A percentile compares a stretch with the other conserved stretches of the same genome.
These are phyloP conservation scores for Filobasidium wieringae DNA, from an alignment of 768 basidiomycete genomes.

Conservation along the genomic window DNA sequence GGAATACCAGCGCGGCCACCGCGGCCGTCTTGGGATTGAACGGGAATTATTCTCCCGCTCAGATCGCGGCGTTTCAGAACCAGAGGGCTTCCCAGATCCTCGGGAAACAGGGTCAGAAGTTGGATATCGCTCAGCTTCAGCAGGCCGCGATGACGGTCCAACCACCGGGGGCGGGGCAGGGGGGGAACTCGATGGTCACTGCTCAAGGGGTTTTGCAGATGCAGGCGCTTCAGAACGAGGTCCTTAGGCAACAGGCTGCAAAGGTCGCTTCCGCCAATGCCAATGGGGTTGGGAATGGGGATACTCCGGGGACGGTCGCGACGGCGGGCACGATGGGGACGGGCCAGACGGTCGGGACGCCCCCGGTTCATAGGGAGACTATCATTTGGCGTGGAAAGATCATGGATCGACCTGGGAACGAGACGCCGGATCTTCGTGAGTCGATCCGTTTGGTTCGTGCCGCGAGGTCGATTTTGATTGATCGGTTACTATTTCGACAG, in stretches of 20 bases:
- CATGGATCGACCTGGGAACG: neutral
- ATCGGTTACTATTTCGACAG: neutral
- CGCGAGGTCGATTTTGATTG: neutral
- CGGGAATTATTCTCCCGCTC: constrained; percentile 1
- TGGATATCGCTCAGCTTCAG: constrained; percentile 4
- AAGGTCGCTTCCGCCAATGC: neutral
- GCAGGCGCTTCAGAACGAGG: constrained; percentile 12
- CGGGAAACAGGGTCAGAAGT: neutral
- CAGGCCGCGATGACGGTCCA: constrained; percentile 1
- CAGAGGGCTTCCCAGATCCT: constrained; percentile 1
- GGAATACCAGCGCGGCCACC: neutral
- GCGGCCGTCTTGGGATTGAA: neutral
- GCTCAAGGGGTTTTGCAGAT: constrained; percentile 8
- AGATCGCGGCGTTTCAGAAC: constrained; percentile 4
- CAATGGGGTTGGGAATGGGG: neutral
- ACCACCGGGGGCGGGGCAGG: neutral
- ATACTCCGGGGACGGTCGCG: neutral
- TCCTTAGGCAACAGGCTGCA: constrained; percentile 8
- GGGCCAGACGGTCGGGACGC: neutral
- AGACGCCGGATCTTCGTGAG: neutral
- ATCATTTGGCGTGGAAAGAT: neutral
- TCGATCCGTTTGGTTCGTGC: neutral
- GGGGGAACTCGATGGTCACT: neutral
- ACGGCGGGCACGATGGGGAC: neutral
- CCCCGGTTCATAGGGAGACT: neutral